A percentile compares a stretch with the other conserved stretches of the same genome.
These are phyloP conservation scores for Prunus mira DNA, from an alignment of 306 rosid genomes.

Conservation along the genomic window DNA sequence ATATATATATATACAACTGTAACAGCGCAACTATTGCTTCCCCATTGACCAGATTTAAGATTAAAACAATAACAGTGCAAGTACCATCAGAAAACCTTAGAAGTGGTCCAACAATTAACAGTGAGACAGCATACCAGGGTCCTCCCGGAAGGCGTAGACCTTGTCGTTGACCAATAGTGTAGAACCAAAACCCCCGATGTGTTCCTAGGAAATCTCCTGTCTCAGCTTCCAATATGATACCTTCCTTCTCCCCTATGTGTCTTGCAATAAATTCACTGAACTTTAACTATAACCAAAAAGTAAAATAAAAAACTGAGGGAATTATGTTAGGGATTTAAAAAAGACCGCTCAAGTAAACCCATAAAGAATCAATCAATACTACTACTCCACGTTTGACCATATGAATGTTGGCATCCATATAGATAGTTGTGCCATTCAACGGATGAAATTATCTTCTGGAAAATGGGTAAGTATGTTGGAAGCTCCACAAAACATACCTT, in stretches of 20 bases:
- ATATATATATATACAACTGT: background rate
- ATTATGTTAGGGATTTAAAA: background rate
- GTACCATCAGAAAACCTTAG: background rate
- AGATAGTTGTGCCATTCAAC: background rate
- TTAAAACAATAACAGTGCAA: background rate
- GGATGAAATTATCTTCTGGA: background rate
- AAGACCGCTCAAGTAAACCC: conserved; percentile 8
- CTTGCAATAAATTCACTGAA: conserved; percentile 87
- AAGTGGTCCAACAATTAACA: background rate
- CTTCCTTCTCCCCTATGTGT: conserved; percentile 91
- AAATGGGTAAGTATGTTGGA: background rate
- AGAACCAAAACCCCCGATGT: conserved; percentile 93
- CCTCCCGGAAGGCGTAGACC: conserved; percentile 89
- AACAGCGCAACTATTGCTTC: background rate
- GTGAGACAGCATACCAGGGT: conserved; percentile 65
- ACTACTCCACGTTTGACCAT: background rate
- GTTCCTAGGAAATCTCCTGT: conserved; percentile 89
- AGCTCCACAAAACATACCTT: conserved; percentile 50
- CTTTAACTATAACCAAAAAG: conserved; percentile 53
- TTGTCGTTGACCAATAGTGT: conserved; percentile 95
- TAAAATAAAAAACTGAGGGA: background rate
- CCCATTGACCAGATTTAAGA: background rate
- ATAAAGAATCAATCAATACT: background rate
- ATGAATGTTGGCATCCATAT: conserved; percentile 9
- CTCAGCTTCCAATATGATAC: conserved; percentile 90